phyloP scores from a whole-genome alignment of 805 yeast genomes.

The Yarrowia bubula region DNA sequence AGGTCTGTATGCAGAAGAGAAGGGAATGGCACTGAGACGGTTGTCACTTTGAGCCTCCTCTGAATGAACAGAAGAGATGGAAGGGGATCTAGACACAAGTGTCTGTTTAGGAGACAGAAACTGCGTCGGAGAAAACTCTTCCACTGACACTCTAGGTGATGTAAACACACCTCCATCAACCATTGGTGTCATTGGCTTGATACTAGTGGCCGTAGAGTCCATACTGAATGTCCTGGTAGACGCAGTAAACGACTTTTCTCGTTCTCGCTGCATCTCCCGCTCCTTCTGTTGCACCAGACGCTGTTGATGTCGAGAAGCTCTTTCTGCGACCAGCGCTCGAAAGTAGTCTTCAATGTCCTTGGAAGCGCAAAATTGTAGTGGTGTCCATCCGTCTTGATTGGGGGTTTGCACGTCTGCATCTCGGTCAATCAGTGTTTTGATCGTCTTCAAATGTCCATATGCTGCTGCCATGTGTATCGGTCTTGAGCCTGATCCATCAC shows the following conservation, averaged over 20 bases:
- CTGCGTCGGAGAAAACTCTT: background rate
- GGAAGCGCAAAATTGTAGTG: constrained; percentile 58
- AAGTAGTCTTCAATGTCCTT: constrained; percentile 47
- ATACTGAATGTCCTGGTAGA: background rate
- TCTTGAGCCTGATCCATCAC: constrained; percentile 74
- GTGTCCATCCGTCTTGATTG: constrained; percentile 64
- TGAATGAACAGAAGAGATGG: background rate
- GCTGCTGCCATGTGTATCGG: constrained; percentile 82
- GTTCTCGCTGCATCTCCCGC: background rate
- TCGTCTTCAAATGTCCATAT: constrained; percentile 59
- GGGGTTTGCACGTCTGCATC: constrained; percentile 49
- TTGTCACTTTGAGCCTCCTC: background rate
- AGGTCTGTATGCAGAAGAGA: constrained; percentile 7
- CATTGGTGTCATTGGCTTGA: constrained; percentile 4
- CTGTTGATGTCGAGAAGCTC: constrained; percentile 18
- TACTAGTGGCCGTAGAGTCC: background rate
- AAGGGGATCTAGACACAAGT: background rate
- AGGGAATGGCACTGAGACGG: background rate
- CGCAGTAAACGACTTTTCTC: background rate
- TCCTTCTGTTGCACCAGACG: constrained; percentile 3
- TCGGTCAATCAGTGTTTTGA: constrained; percentile 51
- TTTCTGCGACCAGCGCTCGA: constrained; percentile 25
- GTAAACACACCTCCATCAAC: background rate
- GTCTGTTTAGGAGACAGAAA: background rate
- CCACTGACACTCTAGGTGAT: background rate